These are phyloP conservation scores for Paracorniculantispora psalliotae DNA, from an alignment of 2,329 filamentous ascomycete genomes.

Conservation along the genomic window DNA sequence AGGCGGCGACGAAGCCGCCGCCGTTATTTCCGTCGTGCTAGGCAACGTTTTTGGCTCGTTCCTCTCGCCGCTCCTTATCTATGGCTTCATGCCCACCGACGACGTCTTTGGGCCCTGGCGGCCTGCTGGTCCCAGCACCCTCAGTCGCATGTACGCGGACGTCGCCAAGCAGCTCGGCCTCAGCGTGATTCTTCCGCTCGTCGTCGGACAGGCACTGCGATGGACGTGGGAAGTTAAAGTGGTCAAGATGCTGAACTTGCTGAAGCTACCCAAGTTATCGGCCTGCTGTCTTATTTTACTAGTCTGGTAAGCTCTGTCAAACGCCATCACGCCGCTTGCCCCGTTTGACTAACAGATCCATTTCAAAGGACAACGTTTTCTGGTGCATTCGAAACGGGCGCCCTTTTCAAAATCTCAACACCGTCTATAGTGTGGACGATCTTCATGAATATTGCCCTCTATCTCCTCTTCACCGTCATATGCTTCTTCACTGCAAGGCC, in stretches of 20 bases:
- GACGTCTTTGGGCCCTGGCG: constrained; percentile 53
- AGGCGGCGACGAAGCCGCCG: constrained; percentile 61
- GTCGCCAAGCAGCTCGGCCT: constrained; percentile 66
- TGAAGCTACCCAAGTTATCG: constrained; percentile 48
- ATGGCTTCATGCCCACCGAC: constrained; percentile 51
- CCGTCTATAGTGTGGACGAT: constrained; percentile 62
- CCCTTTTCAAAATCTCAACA: constrained; percentile 52
- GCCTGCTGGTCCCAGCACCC: constrained; percentile 45
- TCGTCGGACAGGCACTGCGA: constrained; percentile 56
- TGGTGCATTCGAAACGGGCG: constrained; percentile 58
- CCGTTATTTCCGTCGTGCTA: constrained; percentile 63
- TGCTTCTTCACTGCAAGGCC: constrained; percentile 50
- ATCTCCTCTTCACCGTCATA: constrained; percentile 56
- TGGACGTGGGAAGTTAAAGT: constrained; percentile 46
- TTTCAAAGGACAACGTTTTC: constrained; percentile 61
- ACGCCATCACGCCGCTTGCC: background rate
- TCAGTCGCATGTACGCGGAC: constrained; percentile 57
- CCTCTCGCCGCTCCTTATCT: constrained; percentile 58
- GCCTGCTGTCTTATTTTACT: constrained; percentile 43
- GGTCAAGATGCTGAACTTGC: constrained; percentile 46
- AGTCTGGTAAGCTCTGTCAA: constrained; percentile 40
- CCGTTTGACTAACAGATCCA: constrained; percentile 35
- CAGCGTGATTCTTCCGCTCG: constrained; percentile 60
- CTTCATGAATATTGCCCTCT: constrained; percentile 61
- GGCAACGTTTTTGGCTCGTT: constrained; percentile 67